These are phyloP conservation scores for Cardamine occulta DNA, from an alignment of 345 rosid genomes.

Conservation along the genomic window DNA sequence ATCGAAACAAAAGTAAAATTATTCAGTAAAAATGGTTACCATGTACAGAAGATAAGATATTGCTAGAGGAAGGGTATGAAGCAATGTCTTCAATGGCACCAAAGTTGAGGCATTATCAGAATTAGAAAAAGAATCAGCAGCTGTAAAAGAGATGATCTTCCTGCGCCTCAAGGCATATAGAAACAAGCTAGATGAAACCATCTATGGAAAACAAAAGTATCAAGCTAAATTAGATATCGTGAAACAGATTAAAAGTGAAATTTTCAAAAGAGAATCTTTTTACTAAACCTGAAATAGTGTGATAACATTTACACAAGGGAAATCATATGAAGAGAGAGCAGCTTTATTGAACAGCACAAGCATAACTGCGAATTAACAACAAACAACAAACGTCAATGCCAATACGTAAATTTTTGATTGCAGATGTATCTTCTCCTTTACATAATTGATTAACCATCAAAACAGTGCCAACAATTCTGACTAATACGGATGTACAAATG, in stretches of 20 bases:
- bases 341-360: conserved; percentile 95
- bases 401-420: not conserved
- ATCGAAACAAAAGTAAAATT: not conserved
- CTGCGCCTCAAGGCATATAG: conserved; percentile 68
- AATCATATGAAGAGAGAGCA: conserved; percentile 88
- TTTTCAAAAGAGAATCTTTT: not conserved
- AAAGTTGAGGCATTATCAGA: conserved; percentile 56
- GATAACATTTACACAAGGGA: conserved; percentile 87
- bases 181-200: conserved; percentile 76
- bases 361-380: conserved; percentile 63
- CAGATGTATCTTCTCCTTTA: too few relatives aligned
- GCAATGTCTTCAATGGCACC: conserved; percentile 70
- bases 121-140: conserved; percentile 56
- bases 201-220: conserved; percentile 49
- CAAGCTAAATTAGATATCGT: not conserved
- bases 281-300: conserved; percentile 81
- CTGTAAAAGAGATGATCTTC: conserved; percentile 69
- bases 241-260: not conserved
- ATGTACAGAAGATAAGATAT: conserved; percentile 84
- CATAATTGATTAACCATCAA: too few relatives aligned
- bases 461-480: too few relatives aligned
- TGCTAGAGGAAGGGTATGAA: conserved; percentile 79
- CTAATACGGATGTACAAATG: not conserved
- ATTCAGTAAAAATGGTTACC: conserved; percentile 54
- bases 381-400: not conserved